phyloP scores from a whole-genome alignment of 2,329 filamentous ascomycete genomes.

The Fusarium sp. region DNA sequence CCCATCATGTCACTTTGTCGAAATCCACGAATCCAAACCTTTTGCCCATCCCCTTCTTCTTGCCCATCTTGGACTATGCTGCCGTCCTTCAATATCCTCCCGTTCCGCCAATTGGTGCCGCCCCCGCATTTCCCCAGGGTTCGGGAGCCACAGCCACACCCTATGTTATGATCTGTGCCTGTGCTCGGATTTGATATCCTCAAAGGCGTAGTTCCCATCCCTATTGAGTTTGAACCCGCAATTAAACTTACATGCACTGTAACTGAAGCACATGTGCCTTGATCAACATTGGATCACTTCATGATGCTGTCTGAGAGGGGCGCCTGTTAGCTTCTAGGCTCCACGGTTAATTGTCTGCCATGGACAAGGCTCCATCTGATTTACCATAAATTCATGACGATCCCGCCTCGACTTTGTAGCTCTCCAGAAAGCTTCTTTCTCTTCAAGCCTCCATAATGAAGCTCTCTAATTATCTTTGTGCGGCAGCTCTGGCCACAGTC shows the following conservation, averaged over 20 bases:
- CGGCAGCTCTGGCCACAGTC: slow-evolving; percentile 45
- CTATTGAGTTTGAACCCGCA: slow-evolving; percentile 2
- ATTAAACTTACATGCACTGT: slow-evolving; percentile 16
- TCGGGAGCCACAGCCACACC: slow-evolving; percentile 24
- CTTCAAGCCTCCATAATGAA: slow-evolving; percentile 49
- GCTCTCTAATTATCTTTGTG: slow-evolving; percentile 45
- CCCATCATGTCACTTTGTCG: slow-evolving; percentile 21
- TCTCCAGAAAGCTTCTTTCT: slow-evolving; percentile 22
- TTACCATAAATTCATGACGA: slow-evolving; percentile 31
- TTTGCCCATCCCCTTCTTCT: slow-evolving; percentile 21
- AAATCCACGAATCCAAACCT: slow-evolving; percentile 43
- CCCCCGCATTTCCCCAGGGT: slow-evolving; percentile 46
- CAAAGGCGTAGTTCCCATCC: background rate
- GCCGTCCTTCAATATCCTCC: slow-evolving; percentile 25
- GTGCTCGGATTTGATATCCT: slow-evolving; percentile 11
- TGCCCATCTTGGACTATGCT: slow-evolving; percentile 32
- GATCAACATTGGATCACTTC: background rate
- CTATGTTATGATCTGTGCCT: slow-evolving; percentile 34
- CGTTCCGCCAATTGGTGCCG: slow-evolving; percentile 32
- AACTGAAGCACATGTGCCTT: slow-evolving; percentile 1
- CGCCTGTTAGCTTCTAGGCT: slow-evolving; percentile 3
- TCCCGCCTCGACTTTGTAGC: slow-evolving; percentile 13
- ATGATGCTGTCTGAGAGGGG: slow-evolving; percentile 9
- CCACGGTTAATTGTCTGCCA: slow-evolving; percentile 42
- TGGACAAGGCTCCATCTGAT: slow-evolving; percentile 6